Percentiles rank a stretch among this genome's conserved stretches.
These are phyloP conservation scores for Neospermospora avenae DNA, from an alignment of 2,329 filamentous ascomycete species.

Conservation along the genomic window DNA sequence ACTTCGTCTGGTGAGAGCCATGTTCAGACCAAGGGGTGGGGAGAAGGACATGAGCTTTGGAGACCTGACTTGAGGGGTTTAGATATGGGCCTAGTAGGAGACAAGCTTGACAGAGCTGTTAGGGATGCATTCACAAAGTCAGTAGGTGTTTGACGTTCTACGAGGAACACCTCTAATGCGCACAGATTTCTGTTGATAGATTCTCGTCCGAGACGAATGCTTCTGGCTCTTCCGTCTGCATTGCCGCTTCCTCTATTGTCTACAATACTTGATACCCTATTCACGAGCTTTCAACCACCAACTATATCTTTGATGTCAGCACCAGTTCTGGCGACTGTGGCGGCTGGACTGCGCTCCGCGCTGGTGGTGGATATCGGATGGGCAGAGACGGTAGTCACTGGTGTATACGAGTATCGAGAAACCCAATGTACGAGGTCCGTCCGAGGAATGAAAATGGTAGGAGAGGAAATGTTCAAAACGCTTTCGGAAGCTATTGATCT, in stretches of 20 bases:
- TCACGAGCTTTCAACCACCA: conserved; percentile 75
- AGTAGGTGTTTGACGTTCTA: conserved; percentile 43
- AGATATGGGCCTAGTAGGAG: conserved; percentile 76
- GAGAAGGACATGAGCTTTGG: conserved; percentile 71
- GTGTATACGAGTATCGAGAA: conserved; percentile 87
- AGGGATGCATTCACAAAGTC: conserved; percentile 80
- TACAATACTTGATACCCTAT: conserved; percentile 71
- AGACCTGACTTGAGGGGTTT: conserved; percentile 66
- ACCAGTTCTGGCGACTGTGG: conserved; percentile 69
- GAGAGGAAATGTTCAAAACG: conserved; percentile 64
- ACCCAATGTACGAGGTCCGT: conserved; percentile 67
- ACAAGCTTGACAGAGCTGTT: conserved; percentile 81
- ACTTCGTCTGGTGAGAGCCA: conserved; percentile 46
- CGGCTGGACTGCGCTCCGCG: conserved; percentile 80
- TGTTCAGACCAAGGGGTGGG: conserved; percentile 53
- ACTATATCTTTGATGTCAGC: conserved; percentile 77
- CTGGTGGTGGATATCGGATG: conserved; percentile 89
- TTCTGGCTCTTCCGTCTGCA: conserved; percentile 72
- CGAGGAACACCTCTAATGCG: conserved; percentile 9
- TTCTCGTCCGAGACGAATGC: conserved; percentile 69
- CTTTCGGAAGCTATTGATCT: conserved; percentile 46
- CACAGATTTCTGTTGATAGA: conserved; percentile 64
- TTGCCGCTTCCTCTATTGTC: conserved; percentile 77
- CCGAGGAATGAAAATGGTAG: conserved; percentile 69
- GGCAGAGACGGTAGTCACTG: conserved; percentile 83